Conservation (phyloP, 2,329 filamentous ascomycete species). For the Hypoxylon sp. region DNA sequence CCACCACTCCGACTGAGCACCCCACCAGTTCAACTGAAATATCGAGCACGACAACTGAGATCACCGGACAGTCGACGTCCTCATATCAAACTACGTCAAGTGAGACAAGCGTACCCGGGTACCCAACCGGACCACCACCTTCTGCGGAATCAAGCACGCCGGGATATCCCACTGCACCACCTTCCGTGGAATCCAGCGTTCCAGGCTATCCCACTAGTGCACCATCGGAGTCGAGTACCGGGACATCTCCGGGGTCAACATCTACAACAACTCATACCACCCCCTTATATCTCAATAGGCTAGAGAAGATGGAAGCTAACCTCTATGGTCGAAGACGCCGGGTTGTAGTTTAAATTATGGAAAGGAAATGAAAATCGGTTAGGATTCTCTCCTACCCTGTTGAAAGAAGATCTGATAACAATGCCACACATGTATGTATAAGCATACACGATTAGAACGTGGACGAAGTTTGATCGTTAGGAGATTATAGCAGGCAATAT, state of each 20-base stretch:
- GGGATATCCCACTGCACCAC: neutral
- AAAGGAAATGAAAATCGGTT: slow-evolving; percentile 18
- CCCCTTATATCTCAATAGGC: neutral
- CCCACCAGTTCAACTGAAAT: slow-evolving; percentile 5
- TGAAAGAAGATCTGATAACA: slow-evolving; percentile 10
- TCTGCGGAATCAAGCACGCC: neutral
- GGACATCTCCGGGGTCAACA: neutral
- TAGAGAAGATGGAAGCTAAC: neutral
- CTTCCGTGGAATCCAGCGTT: neutral
- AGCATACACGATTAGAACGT: slow-evolving; percentile 20
- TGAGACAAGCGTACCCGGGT: neutral
- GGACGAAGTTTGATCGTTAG: slow-evolving; percentile 1
- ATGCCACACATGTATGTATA: slow-evolving; percentile 7
- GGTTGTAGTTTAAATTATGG: slow-evolving; percentile 15
- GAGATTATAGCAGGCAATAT: slow-evolving; percentile 19
- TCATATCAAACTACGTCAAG: neutral
- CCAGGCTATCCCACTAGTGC: neutral
- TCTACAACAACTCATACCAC: neutral
- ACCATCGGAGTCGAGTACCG: neutral
- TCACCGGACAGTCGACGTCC: neutral
- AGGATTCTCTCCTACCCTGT: neutral
- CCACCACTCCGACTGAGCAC: neutral
- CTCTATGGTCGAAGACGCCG: slow-evolving; percentile 19
- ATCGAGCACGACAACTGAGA: neutral
- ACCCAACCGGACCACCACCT: slow-evolving; percentile 5